A percentile compares a stretch with the other conserved stretches of the same genome.
These are phyloP conservation scores for Bondarzewia mesenterica DNA, from an alignment of 1,284 basidiomycete genomes.

Conservation along the genomic window DNA sequence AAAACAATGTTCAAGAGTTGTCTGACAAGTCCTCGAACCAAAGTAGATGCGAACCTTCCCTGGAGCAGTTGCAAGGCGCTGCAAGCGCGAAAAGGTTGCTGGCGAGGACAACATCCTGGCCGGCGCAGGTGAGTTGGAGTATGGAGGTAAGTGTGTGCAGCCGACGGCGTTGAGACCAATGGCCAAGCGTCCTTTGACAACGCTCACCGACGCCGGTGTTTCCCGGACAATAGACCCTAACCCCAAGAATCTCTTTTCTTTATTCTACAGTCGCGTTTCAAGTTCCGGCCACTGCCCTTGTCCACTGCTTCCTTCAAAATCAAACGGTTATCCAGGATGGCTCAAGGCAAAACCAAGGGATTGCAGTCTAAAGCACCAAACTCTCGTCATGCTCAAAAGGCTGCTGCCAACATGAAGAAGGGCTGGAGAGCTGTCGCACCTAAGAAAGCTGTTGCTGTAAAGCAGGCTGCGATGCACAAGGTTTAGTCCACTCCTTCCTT, in stretches of 20 bases:
- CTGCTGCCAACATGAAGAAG: conserved; percentile 63
- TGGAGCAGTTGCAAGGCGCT: conserved; percentile 25
- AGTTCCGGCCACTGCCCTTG: background rate
- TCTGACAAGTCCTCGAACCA: background rate
- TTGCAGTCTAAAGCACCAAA: conserved; percentile 41
- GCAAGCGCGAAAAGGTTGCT: conserved; percentile 39
- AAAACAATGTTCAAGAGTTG: background rate
- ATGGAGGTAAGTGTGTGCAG: background rate
- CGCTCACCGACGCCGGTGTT: background rate
- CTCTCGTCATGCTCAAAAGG: conserved; percentile 51
- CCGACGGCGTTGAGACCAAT: background rate
- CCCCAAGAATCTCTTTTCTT: too few relatives aligned
- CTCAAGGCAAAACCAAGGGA: conserved; percentile 63
- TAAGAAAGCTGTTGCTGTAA: conserved; percentile 61
- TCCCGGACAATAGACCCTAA: conserved; percentile 2
- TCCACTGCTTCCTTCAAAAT: background rate
- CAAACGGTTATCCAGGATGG: conserved; percentile 24
- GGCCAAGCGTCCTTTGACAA: background rate
- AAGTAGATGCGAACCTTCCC: conserved; percentile 6
- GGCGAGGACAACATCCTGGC: conserved; percentile 33
- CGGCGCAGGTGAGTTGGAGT: background rate
- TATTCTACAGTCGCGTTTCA: background rate
- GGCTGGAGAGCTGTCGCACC: conserved; percentile 64
- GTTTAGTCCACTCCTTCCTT: too few relatives aligned
- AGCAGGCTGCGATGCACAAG: conserved; percentile 63